Evolutionary conservation across 345 rosid genomes (phyloP), one percentile per base, ranked within the genome.

Genomic region (Hibiscus mutabilis): DNA sequence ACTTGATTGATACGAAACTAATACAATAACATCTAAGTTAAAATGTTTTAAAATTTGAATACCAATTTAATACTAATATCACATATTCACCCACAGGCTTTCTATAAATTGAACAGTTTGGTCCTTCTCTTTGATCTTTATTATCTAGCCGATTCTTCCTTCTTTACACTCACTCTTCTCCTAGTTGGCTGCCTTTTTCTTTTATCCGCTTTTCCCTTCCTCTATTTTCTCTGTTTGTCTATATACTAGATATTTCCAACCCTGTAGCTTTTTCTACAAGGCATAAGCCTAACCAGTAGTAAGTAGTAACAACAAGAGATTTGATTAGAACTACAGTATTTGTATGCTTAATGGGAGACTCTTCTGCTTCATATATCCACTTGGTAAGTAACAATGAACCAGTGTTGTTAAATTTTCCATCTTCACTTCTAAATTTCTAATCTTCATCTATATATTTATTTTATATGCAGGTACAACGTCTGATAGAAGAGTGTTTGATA

Each of bases 401-500:
- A 40, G 40, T 35, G 29, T 19, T 56, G 9, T 64, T 40, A 6
- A 3, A 40, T 63, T 19, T 64, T 13, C 13, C 31, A 61, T 9
- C 4, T 62, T 18, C 27, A 19, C 8, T 9, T 10, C 1, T 9
- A 3, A n/a, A n/a, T n/a, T n/a, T n/a, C n/a, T n/a, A n/a, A n/a
- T n/a, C n/a, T n/a, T n/a, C n/a, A n/a, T n/a, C n/a, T n/a, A n/a
- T n/a, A n/a, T 3, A 13, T 42, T 7, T 42, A 10, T 18, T 55
- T 42, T n/a, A 49, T 46, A 14, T 67, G 76, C 75, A 93, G 98
- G 97, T 93, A 72, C 97, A 93, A 70, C 96, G 79, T 81, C 86
- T 93, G 35, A 93, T 93, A 68, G 98, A 93, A 77, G 89, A 91
- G 78, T 93, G 98, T 61, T 77, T 93, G 12, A 14, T 91, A 18